A percentile compares a stretch with the other conserved stretches of the same genome.
Evolutionary conservation across 768 basidiomycete genomes (phyloP).

Genomic region (Tremella mesenterica): DNA sequence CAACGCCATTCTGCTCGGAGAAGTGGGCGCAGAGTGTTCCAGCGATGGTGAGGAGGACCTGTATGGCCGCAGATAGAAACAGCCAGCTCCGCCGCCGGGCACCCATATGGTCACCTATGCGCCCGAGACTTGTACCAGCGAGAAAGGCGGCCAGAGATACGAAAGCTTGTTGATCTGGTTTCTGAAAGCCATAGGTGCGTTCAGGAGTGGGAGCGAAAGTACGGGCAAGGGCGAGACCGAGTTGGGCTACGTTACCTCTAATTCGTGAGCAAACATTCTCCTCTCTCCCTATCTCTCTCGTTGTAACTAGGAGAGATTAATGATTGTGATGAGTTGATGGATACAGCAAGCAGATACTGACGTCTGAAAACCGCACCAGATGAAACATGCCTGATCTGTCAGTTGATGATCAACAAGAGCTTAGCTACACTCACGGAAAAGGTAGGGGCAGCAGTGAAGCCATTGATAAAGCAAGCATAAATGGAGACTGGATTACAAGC

Average conservation of each 20-base stretch:
- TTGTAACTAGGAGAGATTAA: neutral
- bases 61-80: slow-evolving; percentile 59
- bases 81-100: slow-evolving; percentile 67
- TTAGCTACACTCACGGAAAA: slow-evolving; percentile 18
- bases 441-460: slow-evolving; percentile 22
- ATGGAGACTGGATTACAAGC: slow-evolving; percentile 21
- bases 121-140: slow-evolving; percentile 65
- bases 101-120: slow-evolving; percentile 68
- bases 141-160: slow-evolving; percentile 71
- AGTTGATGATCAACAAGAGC: neutral
- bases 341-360: slow-evolving; percentile 7
- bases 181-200: slow-evolving; percentile 55
- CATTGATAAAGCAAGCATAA: slow-evolving; percentile 39
- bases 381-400: slow-evolving; percentile 31
- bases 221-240: slow-evolving; percentile 70
- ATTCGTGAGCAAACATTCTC: neutral
- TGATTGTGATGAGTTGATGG: neutral
- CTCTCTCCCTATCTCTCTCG: neutral
- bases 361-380: slow-evolving; percentile 45
- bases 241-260: slow-evolving; percentile 49
- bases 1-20: slow-evolving; percentile 49
- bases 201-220: slow-evolving; percentile 54
- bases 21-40: slow-evolving; percentile 65
- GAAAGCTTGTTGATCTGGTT: slow-evolving; percentile 73
- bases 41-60: slow-evolving; percentile 67